Conservation (phyloP, 1,284 basidiomycete species). For the Cutaneotrichosporon cavernicola region DNA sequence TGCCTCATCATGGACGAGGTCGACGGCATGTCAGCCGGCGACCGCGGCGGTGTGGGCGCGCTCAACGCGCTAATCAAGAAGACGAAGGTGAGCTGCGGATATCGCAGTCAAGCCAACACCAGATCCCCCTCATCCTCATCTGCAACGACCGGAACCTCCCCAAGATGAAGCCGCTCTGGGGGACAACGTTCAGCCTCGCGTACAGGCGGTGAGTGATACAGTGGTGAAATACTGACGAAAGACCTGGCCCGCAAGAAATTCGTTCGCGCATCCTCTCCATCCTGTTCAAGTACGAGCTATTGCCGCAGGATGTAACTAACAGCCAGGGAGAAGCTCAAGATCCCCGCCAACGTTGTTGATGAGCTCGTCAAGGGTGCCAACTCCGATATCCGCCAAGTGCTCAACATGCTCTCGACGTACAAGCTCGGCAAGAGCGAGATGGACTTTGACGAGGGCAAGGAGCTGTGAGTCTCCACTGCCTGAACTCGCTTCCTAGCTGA, state of each 20-base stretch:
- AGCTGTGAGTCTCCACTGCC: slow-evolving; percentile 62
- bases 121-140: slow-evolving; percentile 97
- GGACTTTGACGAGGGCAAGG: slow-evolving; percentile 87
- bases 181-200: slow-evolving; percentile 70
- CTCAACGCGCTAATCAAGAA: slow-evolving; percentile 90
- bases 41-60: slow-evolving; percentile 92
- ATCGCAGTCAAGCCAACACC: slow-evolving; percentile 4
- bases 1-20: slow-evolving; percentile 99
- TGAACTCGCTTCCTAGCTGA: neutral
- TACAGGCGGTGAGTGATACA: slow-evolving; percentile 65
- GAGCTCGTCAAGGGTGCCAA: slow-evolving; percentile 85
- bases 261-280: slow-evolving; percentile 86
- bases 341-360: slow-evolving; percentile 86
- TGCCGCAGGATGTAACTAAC: neutral
- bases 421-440: slow-evolving; percentile 74
- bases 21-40: slow-evolving; percentile 97
- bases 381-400: slow-evolving; percentile 91
- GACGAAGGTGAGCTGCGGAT: slow-evolving; percentile 63
- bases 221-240: slow-evolving; percentile 42
- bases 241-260: slow-evolving; percentile 70
- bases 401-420: slow-evolving; percentile 99
- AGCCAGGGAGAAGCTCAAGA: slow-evolving; percentile 81
- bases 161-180: slow-evolving; percentile 84
- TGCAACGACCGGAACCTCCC: slow-evolving; percentile 83
- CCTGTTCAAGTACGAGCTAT: slow-evolving; percentile 69